Evolutionary conservation across 495 filamentous ascomycete genomes (phyloP).

Genomic region (Penicillium waksmanii): DNA sequence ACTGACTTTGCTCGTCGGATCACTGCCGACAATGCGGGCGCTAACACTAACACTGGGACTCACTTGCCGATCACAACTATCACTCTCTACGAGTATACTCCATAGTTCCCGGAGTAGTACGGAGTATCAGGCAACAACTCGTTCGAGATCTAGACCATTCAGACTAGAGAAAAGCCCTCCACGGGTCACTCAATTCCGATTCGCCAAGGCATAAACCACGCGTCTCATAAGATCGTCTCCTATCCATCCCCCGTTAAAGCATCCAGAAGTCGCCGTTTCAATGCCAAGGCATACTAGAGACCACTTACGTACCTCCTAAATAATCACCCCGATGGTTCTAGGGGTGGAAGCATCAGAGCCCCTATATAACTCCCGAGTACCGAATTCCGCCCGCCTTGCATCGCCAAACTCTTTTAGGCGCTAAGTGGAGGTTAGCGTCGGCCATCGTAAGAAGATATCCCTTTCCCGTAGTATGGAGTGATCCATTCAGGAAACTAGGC

Average conservation of each 20-base stretch:
- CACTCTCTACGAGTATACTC: neutral
- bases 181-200: neutral
- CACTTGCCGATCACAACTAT: neutral
- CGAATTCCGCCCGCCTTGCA: too few relatives aligned
- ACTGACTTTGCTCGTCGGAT: neutral
- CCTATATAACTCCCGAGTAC: too few relatives aligned
- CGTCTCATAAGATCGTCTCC: neutral
- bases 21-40: neutral
- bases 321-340: neutral
- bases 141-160: neutral
- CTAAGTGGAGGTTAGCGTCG: too few relatives aligned
- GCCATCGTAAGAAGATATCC: too few relatives aligned
- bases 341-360: neutral
- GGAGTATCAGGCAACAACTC: too few relatives aligned
- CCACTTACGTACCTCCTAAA: neutral
- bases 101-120: neutral
- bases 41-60: neutral
- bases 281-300: neutral
- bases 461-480: too few relatives aligned
- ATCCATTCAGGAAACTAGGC: too few relatives aligned
- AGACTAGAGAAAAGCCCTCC: neutral
- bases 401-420: too few relatives aligned
- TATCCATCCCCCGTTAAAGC: neutral
- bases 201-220: neutral
- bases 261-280: neutral